Conservation (phyloP, 208 protist species). For the Trypanosoma platydactyli region DNA sequence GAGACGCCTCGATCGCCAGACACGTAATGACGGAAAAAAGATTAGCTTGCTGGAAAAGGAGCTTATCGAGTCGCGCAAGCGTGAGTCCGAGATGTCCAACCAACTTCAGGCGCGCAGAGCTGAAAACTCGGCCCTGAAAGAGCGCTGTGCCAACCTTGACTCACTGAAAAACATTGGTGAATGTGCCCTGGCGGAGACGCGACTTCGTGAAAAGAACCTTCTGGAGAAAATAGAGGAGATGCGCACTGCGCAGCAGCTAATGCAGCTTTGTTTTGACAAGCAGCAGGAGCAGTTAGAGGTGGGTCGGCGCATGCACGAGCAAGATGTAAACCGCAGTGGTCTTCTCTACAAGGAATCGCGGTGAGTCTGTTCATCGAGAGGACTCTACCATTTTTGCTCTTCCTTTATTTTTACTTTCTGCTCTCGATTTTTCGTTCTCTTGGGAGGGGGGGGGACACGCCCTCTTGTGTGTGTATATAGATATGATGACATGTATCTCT, state of each 20-base stretch:
- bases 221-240: slow-evolving; percentile 80
- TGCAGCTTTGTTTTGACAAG: slow-evolving; percentile 91
- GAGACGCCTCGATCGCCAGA: slow-evolving; percentile 45
- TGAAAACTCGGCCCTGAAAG: slow-evolving; percentile 66
- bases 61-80: slow-evolving; percentile 40
- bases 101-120: slow-evolving; percentile 62
- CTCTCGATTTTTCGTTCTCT: background rate
- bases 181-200: slow-evolving; percentile 56
- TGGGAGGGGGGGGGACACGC: too few species aligned
- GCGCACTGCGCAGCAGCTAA: slow-evolving; percentile 74
- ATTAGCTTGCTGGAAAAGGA: slow-evolving; percentile 43
- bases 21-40: slow-evolving; percentile 35
- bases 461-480: too few species aligned
- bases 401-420: background rate
- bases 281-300: slow-evolving; percentile 88
- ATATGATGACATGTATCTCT: too few species aligned
- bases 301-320: slow-evolving; percentile 62
- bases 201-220: slow-evolving; percentile 67
- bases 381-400: background rate
- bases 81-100: slow-evolving; percentile 48
- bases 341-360: slow-evolving; percentile 14
- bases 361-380: slow-evolving; percentile 1
- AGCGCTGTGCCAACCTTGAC: slow-evolving; percentile 83
- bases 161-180: slow-evolving; percentile 84
- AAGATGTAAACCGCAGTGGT: slow-evolving; percentile 26